A percentile compares a stretch with the other conserved stretches of the same genome.
Evolutionary conservation across 495 filamentous ascomycete genomes (phyloP).

Genomic region (Penicillium bialowiezense): DNA sequence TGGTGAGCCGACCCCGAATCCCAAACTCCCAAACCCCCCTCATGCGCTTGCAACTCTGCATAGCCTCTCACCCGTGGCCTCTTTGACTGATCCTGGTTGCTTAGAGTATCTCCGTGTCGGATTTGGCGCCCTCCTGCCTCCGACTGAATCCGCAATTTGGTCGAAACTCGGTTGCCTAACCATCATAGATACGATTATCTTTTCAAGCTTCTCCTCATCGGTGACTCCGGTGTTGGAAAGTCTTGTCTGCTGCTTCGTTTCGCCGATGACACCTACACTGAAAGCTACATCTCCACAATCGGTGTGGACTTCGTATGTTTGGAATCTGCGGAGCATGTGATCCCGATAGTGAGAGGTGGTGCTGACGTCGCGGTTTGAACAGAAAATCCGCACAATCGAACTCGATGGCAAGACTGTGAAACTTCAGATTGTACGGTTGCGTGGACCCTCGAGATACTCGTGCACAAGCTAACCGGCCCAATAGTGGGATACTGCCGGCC

Average conservation of each 20-base stretch:
- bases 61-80: neutral
- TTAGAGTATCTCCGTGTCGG: slow-evolving; percentile 20
- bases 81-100: slow-evolving; percentile 7
- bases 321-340: slow-evolving; percentile 6
- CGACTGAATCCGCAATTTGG: slow-evolving; percentile 7
- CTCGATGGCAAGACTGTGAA: slow-evolving; percentile 99
- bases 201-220: slow-evolving; percentile 99
- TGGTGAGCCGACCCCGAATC: slow-evolving; percentile 61
- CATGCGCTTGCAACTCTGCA: slow-evolving; percentile 1
- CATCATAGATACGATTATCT: slow-evolving; percentile 94
- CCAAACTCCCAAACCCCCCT: slow-evolving; percentile 3
- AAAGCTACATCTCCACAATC: slow-evolving; percentile 99
- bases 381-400: slow-evolving; percentile 99
- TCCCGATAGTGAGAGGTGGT: slow-evolving; percentile 6
- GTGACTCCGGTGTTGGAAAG: slow-evolving; percentile 99
- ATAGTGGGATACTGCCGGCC: slow-evolving; percentile 98
- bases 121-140: neutral
- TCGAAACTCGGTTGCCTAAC: slow-evolving; percentile 27
- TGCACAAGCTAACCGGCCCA: slow-evolving; percentile 15
- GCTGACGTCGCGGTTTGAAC: slow-evolving; percentile 23
- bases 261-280: slow-evolving; percentile 99
- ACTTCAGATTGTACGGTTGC: slow-evolving; percentile 87
- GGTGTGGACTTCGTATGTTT: slow-evolving; percentile 94
- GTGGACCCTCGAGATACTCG: neutral
- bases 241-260: slow-evolving; percentile 96